Base-by-base conservation (phyloP, 257 asterid species). In the Cordia subcordata region DNA sequence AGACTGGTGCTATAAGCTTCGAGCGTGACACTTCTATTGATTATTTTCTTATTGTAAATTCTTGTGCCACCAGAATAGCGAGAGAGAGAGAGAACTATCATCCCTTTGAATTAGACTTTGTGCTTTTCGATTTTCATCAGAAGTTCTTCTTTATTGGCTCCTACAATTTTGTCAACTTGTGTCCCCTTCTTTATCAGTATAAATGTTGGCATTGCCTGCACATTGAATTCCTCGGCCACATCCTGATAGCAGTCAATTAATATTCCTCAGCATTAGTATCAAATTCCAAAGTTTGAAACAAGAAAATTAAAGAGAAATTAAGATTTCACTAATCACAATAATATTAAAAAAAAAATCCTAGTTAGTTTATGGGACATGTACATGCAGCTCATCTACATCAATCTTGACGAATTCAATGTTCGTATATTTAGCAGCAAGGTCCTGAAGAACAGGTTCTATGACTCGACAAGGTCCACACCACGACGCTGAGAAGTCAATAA, bases 401-500 rank as follows among this genome's bases (percentile, higher is more conserved):
- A 89, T 84, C 86, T 76, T 86, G 81, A 82, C 61, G 75, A 89
- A 86, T 65, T 82, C 90, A 3, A 84, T 82, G 15, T 85, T 84
- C 0, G 73, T 55, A 59, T 72, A 88, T 52, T 66, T 77, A 8
- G 75, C 75, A 11, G 95, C 82, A 35, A 88, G 73, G 49, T 76
- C 94, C 0, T 75, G 62, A 45, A 91, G 37, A 5, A 73, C 67
- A 13, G 90, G 94, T 17, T 63, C 77, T 57, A 88, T 80, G 53
- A 6, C 39, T 61, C 74, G 64, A 37, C 88, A 88, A 13, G 95
- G 93, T 59, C 87, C 86, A 17, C 93, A 85, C 95, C 96, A 85
- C 19, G 85, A 35, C 10, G 95, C 92, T 0, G 87, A 73, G 84
- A 91, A 88, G 65, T 88, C 72, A 14, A 85, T 45, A 54, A 88